Percentiles rank a stretch among this genome's conserved stretches.
Conservation (phyloP, 257 asterid species). For the Solanum chilense region DNA sequence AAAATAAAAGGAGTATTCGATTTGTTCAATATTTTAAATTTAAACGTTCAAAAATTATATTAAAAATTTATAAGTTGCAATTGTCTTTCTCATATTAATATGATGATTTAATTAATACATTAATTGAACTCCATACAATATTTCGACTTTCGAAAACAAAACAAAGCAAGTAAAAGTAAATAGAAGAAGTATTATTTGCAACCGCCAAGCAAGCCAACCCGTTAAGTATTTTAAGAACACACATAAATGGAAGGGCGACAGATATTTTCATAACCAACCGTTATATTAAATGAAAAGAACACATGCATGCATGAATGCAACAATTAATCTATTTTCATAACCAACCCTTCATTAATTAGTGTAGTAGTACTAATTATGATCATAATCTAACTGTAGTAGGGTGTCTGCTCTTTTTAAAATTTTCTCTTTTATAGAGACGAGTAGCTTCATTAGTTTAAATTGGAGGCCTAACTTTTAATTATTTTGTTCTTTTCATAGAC, state of each 20-base stretch:
- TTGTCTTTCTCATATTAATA: neutral
- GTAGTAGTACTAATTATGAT: neutral
- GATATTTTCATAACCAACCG: no score
- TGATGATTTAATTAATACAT: neutral
- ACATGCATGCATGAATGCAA: neutral
- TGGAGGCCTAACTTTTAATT: neutral
- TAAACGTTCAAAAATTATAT: no score
- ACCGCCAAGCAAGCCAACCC: neutral
- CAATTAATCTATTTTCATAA: neutral
- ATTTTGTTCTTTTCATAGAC: neutral
- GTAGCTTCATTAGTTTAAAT: neutral
- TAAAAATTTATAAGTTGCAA: neutral
- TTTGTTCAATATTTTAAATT: no score
- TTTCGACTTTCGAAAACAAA: neutral
- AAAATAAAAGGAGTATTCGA: fast-evolving
- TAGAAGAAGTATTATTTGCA: neutral
- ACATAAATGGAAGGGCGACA: no score
- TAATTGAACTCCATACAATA: neutral
- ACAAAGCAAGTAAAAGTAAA: no score
- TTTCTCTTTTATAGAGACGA: neutral
- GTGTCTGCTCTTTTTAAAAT: neutral
- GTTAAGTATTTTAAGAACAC: neutral
- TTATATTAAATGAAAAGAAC: neutral
- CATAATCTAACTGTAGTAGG: neutral
- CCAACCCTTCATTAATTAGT: neutral